Evolutionary conservation across 352 stramenopile genomes (phyloP), one percentile per base, ranked within the genome.

Genomic region (Phytopythium montanum): DNA sequence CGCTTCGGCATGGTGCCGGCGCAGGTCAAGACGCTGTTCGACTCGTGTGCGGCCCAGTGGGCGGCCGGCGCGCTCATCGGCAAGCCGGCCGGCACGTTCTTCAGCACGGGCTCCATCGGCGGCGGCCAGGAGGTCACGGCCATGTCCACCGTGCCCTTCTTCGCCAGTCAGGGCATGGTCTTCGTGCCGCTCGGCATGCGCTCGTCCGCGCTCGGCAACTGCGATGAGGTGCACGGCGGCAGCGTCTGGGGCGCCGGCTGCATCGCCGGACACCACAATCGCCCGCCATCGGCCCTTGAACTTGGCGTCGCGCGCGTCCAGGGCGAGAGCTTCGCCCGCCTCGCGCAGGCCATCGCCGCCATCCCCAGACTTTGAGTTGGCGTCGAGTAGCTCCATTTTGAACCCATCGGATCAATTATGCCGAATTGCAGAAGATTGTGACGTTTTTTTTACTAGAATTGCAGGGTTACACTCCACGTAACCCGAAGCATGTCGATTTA

Each of bases 21-120:
- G 18, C 92, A 98, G 74, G 74, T 98, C 33, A 96, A 96, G 83
- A 70, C 79, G n/a, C 76, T 97, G 29, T 90, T 96, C 41, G 91
- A 98, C 73, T 64, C 79, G 18, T 92, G 73, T 28, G 90, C 90
- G n/a, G 69, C 71, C 7, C 81, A 97, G 21, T 97, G 90, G 92
- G 67, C 80, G 48, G 62, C 59, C n/a, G 90, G 92, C 44, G 81
- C 65, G 2, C 76, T 97, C 19, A 71, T 92, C 3, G 88, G 88
- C 60, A 98, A 97, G 72, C 79, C 92, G 0, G 85, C 81, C 5
- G 89, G 87, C 31, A 83, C 93, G 56, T 97, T 98, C 72, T 87
- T 95, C 65, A 88, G 71, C 60, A 95, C 86, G 36, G 87, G 73
- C 36, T 90, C 75, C 0, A 72, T 80, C 34, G 85, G 75, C 53